Evolutionary conservation across 2,329 filamentous ascomycete genomes (phyloP).

Genomic region (Aspergillus fischeri): DNA sequence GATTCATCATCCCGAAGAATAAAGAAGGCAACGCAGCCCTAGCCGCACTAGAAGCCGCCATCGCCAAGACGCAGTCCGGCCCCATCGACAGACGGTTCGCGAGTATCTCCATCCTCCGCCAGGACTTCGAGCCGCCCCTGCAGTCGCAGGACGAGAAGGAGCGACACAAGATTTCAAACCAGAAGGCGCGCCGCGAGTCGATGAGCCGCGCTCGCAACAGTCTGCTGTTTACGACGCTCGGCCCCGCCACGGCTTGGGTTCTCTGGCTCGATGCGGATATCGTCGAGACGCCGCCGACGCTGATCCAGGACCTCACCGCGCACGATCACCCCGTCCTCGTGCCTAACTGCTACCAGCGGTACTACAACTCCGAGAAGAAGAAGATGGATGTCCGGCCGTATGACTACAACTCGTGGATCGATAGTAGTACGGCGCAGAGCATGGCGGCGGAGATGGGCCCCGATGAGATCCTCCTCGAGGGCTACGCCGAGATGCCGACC

Average conservation of each 20-base stretch:
- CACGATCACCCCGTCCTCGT: constrained; percentile 90
- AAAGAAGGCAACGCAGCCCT: constrained; percentile 88
- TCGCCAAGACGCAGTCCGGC: constrained; percentile 80
- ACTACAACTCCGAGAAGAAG: constrained; percentile 67
- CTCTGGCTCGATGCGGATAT: constrained; percentile 94
- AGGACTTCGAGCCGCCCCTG: constrained; percentile 86
- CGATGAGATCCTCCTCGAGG: constrained; percentile 90
- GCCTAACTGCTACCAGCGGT: constrained; percentile 93
- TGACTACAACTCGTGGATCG: constrained; percentile 97
- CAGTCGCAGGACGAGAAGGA: constrained; percentile 79
- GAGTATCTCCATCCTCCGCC: constrained; percentile 87
- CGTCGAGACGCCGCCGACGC: constrained; percentile 73
- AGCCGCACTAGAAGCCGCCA: constrained; percentile 73
- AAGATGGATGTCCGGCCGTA: constrained; percentile 76
- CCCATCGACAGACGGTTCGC: constrained; percentile 79
- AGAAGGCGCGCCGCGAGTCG: constrained; percentile 77
- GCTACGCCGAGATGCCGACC: constrained; percentile 88
- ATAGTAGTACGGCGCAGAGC: constrained; percentile 73
- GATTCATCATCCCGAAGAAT: constrained; percentile 93
- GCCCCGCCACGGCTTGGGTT: constrained; percentile 89
- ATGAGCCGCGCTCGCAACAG: constrained; percentile 95
- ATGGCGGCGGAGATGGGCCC: constrained; percentile 76
- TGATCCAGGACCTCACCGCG: constrained; percentile 86
- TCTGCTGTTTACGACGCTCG: constrained; percentile 89
- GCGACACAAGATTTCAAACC: constrained; percentile 85